Evolutionary conservation across 805 yeast species (phyloP).

Genomic region (Starmerella asiatica): DNA sequence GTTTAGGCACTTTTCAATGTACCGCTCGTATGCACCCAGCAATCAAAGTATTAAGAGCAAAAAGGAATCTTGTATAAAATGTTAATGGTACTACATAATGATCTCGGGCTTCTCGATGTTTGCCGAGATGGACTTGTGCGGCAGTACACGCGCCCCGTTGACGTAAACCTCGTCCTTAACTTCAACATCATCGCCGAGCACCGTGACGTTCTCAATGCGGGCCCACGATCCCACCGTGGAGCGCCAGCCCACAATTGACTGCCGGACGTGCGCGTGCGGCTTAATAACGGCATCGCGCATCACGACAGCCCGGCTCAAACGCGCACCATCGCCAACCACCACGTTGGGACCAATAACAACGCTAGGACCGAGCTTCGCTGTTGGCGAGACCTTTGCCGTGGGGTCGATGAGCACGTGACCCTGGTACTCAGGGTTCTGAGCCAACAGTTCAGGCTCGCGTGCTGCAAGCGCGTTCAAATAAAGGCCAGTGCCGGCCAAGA

Average conservation of each 20-base stretch:
- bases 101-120: conserved; percentile 96
- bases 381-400: conserved; percentile 80
- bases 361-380: conserved; percentile 95
- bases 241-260: conserved; percentile 98
- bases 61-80: conserved; percentile 21
- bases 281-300: conserved; percentile 81
- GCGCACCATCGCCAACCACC: conserved; percentile 93
- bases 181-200: conserved; percentile 97
- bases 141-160: conserved; percentile 98
- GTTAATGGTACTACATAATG: too few relatives aligned
- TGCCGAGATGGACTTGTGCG: conserved; percentile 91
- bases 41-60: not conserved
- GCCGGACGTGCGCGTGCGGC: conserved; percentile 96
- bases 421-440: conserved; percentile 53
- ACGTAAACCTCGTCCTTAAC: conserved; percentile 97
- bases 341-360: conserved; percentile 97
- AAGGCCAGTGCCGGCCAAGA: conserved; percentile 86
- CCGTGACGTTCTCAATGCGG: conserved; percentile 94
- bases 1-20: conserved; percentile 56
- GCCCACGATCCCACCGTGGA: conserved; percentile 98
- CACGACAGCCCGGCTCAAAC: conserved; percentile 90
- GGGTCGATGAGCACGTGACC: conserved; percentile 93
- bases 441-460: conserved; percentile 59
- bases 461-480: conserved; percentile 78
- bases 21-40: too few relatives aligned